Base-by-base conservation (phyloP, 1,139 yeast genomes). In the Waltiozyma sp. region DNA sequence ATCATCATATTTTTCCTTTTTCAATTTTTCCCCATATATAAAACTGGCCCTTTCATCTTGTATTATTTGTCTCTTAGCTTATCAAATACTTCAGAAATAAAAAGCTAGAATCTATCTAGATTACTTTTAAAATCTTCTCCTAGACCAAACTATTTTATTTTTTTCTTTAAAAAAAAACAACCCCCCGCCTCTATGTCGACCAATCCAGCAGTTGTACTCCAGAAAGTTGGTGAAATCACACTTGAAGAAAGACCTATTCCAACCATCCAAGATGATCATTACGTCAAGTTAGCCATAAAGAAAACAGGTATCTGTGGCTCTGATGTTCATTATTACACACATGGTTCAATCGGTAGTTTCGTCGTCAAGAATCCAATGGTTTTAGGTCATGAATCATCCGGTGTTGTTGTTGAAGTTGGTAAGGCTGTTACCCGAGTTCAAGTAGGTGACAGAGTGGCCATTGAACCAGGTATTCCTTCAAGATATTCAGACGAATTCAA, bases 221-320 rank as follows among this genome's bases (percentile, higher is more conserved):
- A 77, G 58, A 73, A 76, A 56, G 65, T 78, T 50, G 77, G 79
- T 55, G 77, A 77, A 47, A 82, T 85, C 51, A 64, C 69, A 31
- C 74, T 77, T 51, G 89, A 82, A 62, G 71, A 77, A 43, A 73
- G 78, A 49, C 80, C 83, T 10, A 65, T 77, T 33, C 95, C 95
- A 13, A 64, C 65, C 52, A 65, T 83, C 49, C 57, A 59, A 10
- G 79, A 77, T 48, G 80, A 82, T 39, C 75, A 75, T 53, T 83
- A 77, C 49, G 95, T 87, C 39, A 73, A 82, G 53, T 76, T 87
- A 24, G 80, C 79, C 43, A 82, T 87, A 52, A 63, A 59, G 50
- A 62, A 62, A 43, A 87, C 95, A 0, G 96, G 96, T 41, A 80
- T 87, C 49, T 87, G 96, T 62, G 95, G 95, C 4, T 79, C 88